Base-by-base conservation (phyloP, 495 filamentous ascomycete species). In the Penicillium flavigenum region DNA sequence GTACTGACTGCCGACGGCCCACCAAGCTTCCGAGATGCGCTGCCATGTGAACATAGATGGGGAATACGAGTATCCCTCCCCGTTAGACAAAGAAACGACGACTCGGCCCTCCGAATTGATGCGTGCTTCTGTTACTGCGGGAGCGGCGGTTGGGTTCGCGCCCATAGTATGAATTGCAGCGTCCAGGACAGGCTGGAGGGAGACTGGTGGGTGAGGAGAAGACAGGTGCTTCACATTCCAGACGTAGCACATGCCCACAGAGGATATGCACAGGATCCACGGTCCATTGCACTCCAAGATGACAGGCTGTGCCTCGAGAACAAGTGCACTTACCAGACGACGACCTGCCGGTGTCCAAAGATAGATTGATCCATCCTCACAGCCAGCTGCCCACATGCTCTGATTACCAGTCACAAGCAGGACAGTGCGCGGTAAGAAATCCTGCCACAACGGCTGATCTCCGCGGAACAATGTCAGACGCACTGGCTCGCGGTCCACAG, bases 1-100 rank as follows among this genome's bases (percentile, higher is more conserved):
- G 70, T 98, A 98, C 70, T 98, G 94, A 66, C 88, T 93, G 22
- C 92, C 93, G 1, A 97, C 90, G 3, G 94, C 92, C 94, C 95
- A 99, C 95, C 94, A 99, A 1, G 88, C 78, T 73, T 99, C 94
- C 4, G 89, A 91, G 12, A 98, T 78, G 10, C 92, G 86, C 75
- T 97, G 93, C 94, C 94, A 99, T n/a, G 85, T 81, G 64, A 83
- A 91, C 85, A 98, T 87, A 17, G 75, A 73, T 0, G 85, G 83
- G 1, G 87, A 89, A 73, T 98, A 99, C 24, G 85, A 82, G 66
- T 91, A 98, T 4, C 95, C 94, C 60, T 98, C 92, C 14, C 94
- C 94, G 62, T 96, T 97, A 26, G 85, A 90, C 41, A 99, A 78
- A 0, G 91, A 91, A 4, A 97, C 81, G 22, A 98, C 81, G 27